Evolutionary conservation across 2,329 filamentous ascomycete genomes (phyloP), one percentile per base, ranked within the genome.

Genomic region (Huntiella bhutanensis): DNA sequence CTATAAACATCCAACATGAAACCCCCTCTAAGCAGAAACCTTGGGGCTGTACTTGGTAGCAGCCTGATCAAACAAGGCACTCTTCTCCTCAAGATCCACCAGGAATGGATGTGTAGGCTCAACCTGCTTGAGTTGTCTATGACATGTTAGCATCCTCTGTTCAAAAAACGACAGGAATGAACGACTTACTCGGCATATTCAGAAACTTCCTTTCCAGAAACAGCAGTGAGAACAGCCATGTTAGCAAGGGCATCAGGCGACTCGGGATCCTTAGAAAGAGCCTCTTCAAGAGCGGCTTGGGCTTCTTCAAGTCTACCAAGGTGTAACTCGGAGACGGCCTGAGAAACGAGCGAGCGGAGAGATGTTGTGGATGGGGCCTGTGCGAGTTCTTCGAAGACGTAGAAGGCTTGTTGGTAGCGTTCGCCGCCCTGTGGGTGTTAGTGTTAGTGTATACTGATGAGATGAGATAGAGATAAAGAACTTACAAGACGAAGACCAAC

Each of bases 331-430:
- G 84, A 81, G 19, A 96, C 77, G 19, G 87, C 88, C 65, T 96
- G 91, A 15, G 84, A 80, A 51, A 94, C 76, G 47, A 95, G 73
- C 13, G 76, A 81, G 54, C 78, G 70, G 45, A 79, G 70, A 12
- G 83, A 83, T 42, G 84, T 78, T 13, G 83, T 86, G 32, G 82
- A 77, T 2, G 86, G 80, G 22, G 83, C 80, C 58, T 93, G 84
- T 4, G 91, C 88, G 42, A 96, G 75, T 63, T 98, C 91, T 64
- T 96, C 88, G 57, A 85, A 96, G 51, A 96, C 88, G 68, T 98
- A 96, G 64, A 93, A 96, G 13, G 88, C 80, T 58, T 91, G 83
- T 58, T 96, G 91, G 64, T 96, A 96, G 61, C 85, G 91, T 55
- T 94, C 86, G 54, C 87, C 87, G 57, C 88, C 88, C 81, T 93